Conservation (phyloP, 2,329 filamentous ascomycete genomes). For the Aotearoamyces nothofagi region DNA sequence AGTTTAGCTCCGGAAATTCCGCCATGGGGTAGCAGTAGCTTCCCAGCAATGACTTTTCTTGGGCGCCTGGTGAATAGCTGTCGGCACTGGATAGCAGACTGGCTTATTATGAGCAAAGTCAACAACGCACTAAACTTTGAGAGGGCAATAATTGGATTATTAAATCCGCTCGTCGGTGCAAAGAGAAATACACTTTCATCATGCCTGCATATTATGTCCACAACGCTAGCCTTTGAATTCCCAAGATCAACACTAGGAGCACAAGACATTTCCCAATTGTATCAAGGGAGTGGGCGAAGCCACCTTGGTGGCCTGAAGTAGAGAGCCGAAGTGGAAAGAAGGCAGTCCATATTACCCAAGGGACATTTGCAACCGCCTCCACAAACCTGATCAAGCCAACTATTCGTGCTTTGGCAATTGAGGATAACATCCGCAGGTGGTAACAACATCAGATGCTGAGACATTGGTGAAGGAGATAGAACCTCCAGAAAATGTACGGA, state of each 20-base stretch:
- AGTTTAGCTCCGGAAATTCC: not conserved
- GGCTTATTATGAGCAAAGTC: not conserved
- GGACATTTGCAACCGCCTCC: not conserved
- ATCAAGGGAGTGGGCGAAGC: not conserved
- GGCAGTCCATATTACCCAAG: not conserved
- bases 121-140: too few relatives aligned
- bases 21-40: not conserved
- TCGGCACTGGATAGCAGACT: not conserved
- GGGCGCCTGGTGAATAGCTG: not conserved
- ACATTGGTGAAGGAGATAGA: too few relatives aligned
- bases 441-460: too few relatives aligned
- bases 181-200: too few relatives aligned
- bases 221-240: not conserved
- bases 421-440: too few relatives aligned
- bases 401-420: not conserved
- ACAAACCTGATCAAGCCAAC: not conserved
- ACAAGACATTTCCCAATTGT: not conserved
- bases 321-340: not conserved
- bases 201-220: not conserved
- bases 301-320: not conserved
- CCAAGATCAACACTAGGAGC: not conserved
- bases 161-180: too few relatives aligned
- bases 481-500: not conserved
- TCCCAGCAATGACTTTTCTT: not conserved
- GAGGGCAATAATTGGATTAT: too few relatives aligned